Evolutionary conservation across 768 basidiomycete genomes (phyloP).

Genomic region (Pleurotus platypus): DNA sequence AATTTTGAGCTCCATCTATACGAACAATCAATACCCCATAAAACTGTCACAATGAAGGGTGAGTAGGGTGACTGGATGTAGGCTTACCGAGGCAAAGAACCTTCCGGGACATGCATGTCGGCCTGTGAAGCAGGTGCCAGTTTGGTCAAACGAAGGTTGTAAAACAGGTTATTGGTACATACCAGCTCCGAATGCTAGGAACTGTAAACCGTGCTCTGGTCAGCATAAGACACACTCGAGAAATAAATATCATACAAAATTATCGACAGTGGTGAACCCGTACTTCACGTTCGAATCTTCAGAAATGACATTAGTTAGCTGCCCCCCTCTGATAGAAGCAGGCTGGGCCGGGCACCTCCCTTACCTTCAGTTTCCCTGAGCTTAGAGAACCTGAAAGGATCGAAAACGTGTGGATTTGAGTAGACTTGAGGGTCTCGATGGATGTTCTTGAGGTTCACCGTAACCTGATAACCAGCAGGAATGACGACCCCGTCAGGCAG

Average conservation of each 20-base stretch:
- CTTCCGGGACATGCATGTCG: slow-evolving; percentile 23
- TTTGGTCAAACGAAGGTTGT: neutral
- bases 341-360: neutral
- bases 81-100: neutral
- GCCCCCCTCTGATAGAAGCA: neutral
- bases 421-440: slow-evolving; percentile 32
- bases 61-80: neutral
- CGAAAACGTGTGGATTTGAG: slow-evolving; percentile 28
- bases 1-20: slow-evolving; percentile 32
- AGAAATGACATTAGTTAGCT: neutral
- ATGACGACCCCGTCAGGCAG: slow-evolving; percentile 27
- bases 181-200: slow-evolving; percentile 37
- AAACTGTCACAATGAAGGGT: neutral
- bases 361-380: slow-evolving; percentile 20
- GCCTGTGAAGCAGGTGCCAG: slow-evolving; percentile 14
- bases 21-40: no score
- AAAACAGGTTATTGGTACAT: neutral
- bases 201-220: slow-evolving; percentile 19
- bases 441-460: slow-evolving; percentile 30
- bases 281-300: slow-evolving; percentile 24
- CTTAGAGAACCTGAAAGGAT: slow-evolving; percentile 33
- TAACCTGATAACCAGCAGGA: slow-evolving; percentile 27
- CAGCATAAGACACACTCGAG: no score
- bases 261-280: slow-evolving; percentile 30
- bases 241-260: no score